Evolutionary conservation across 768 basidiomycete genomes (phyloP).

Genomic region (Rhizopogon vesiculosus): DNA sequence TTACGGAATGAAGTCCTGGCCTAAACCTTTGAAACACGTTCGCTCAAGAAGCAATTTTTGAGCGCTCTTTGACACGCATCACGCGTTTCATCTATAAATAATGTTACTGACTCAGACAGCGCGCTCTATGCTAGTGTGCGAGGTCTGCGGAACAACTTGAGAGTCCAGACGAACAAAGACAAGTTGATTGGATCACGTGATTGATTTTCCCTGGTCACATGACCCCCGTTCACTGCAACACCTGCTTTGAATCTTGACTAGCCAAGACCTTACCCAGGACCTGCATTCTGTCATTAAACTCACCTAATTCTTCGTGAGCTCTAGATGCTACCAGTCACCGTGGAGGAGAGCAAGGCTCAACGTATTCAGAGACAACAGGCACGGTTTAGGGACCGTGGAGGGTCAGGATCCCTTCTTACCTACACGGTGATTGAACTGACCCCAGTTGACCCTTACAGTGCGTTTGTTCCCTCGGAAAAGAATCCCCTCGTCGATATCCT

Average conservation of each 20-base stretch:
- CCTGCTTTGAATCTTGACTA: neutral
- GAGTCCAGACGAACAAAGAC: neutral
- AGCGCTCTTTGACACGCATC: too few species aligned
- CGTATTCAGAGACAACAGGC: slow-evolving; percentile 61
- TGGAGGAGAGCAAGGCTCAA: slow-evolving; percentile 57
- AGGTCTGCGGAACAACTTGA: too few species aligned
- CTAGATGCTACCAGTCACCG: slow-evolving; percentile 24
- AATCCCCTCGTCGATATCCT: slow-evolving; percentile 51
- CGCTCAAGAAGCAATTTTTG: too few species aligned
- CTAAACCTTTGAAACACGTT: too few species aligned
- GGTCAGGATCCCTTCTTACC: slow-evolving; percentile 33
- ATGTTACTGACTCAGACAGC: too few species aligned
- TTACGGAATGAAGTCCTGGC: too few species aligned
- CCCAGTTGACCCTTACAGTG: slow-evolving; percentile 26
- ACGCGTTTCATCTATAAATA: too few species aligned
- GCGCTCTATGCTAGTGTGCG: too few species aligned
- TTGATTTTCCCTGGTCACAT: neutral
- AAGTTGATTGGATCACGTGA: neutral
- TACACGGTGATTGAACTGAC: neutral
- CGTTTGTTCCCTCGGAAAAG: slow-evolving; percentile 46
- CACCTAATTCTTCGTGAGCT: neutral
- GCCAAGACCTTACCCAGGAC: neutral
- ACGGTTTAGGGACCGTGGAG: slow-evolving; percentile 64
- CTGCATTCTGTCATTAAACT: neutral
- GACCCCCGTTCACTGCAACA: neutral